Percentiles rank a stretch among this genome's conserved stretches.
These are phyloP conservation scores for Celoporthe dispersa DNA, from an alignment of 2,329 filamentous ascomycete genomes.

Conservation along the genomic window DNA sequence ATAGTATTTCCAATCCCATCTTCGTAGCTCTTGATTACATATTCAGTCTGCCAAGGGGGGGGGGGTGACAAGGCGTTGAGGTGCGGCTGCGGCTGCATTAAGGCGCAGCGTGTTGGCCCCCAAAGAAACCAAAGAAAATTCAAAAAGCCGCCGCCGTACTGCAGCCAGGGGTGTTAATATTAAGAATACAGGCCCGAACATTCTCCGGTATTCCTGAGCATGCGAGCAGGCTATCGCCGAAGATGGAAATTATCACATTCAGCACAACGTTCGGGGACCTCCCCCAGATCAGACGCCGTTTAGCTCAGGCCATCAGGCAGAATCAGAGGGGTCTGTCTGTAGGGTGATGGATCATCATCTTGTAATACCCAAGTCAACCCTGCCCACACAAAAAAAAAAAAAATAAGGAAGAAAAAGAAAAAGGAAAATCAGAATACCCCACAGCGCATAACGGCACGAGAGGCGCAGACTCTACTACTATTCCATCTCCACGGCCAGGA, in stretches of 20 bases:
- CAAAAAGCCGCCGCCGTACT: neutral
- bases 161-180: neutral
- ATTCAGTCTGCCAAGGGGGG: neutral
- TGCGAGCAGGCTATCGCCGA: neutral
- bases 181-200: neutral
- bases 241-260: neutral
- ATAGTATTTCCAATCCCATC: neutral
- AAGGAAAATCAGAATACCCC: too few species aligned
- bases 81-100: neutral
- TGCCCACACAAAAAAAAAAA: neutral
- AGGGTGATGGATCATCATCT: neutral
- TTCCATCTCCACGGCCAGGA: too few species aligned
- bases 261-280: neutral
- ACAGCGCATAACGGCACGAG: neutral
- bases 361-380: neutral
- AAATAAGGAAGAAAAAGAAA: neutral
- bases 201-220: neutral
- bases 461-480: neutral
- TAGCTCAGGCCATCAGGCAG: neutral
- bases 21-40: neutral
- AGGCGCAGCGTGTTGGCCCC: neutral
- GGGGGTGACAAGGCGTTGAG: neutral
- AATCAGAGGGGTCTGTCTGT: neutral
- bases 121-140: neutral
- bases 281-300: neutral